Evolutionary conservation across 352 stramenopile genomes (phyloP).

Genomic region (Phytophthora pistaciae): DNA sequence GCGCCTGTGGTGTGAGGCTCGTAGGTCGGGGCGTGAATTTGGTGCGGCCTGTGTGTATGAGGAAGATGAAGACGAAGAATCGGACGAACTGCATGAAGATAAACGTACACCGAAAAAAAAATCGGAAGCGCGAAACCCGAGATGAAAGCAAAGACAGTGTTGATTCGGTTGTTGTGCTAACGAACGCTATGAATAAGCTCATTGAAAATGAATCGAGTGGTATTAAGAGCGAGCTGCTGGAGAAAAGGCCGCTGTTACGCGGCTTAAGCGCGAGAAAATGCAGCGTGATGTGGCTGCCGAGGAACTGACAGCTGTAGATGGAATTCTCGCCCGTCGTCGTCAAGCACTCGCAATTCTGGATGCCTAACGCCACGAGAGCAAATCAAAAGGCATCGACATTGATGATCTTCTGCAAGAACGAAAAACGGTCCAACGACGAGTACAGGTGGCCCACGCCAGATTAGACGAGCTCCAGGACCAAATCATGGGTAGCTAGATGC

Average conservation of each 20-base stretch:
- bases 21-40: not conserved
- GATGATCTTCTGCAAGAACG: no score
- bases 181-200: not conserved
- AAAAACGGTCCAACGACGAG: no score
- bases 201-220: not conserved
- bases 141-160: not conserved
- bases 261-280: not conserved
- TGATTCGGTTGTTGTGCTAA: not conserved
- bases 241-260: not conserved
- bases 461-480: no score
- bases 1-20: not conserved
- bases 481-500: no score
- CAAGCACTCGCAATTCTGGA: not conserved
- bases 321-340: not conserved
- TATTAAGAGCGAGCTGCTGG: not conserved
- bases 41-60: not conserved
- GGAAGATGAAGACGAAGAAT: not conserved
- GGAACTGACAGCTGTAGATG: not conserved
- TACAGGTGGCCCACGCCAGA: no score
- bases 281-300: not conserved
- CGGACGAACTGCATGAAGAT: not conserved
- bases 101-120: not conserved
- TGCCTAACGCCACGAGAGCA: no score
- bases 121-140: not conserved
- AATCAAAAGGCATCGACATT: no score